phyloP scores from a whole-genome alignment of 2,329 filamentous ascomycete species.

The Aspergillus transmontanensis region DNA sequence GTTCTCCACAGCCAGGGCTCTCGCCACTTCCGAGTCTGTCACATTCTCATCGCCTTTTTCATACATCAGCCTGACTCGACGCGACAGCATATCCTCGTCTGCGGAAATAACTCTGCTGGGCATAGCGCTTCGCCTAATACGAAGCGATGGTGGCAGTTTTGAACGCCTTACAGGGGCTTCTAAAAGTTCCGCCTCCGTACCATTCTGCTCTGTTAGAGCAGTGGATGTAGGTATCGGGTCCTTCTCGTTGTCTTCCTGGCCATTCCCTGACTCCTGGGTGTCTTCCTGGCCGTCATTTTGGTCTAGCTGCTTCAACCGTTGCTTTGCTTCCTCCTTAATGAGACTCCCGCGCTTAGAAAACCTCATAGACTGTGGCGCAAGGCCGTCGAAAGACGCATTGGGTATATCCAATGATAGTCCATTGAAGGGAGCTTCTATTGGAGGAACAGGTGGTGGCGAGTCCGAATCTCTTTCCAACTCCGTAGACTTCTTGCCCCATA shows the following conservation, averaged over 20 bases:
- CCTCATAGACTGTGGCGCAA: slow-evolving; percentile 54
- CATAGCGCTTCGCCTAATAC: slow-evolving; percentile 38
- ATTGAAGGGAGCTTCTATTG: slow-evolving; percentile 44
- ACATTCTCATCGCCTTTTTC: slow-evolving; percentile 61
- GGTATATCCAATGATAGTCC: slow-evolving; percentile 60
- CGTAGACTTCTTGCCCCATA: slow-evolving; percentile 36
- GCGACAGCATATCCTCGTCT: slow-evolving; percentile 65
- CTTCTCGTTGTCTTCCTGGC: slow-evolving; percentile 9
- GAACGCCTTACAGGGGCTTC: slow-evolving; percentile 29
- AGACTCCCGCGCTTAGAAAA: slow-evolving; percentile 65
- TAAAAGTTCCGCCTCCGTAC: slow-evolving; percentile 21
- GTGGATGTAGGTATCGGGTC: slow-evolving; percentile 5
- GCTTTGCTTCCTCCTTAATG: slow-evolving; percentile 52
- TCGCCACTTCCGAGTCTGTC: slow-evolving; percentile 43
- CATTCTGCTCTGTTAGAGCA: slow-evolving; percentile 19
- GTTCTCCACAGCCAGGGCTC: slow-evolving; percentile 40
- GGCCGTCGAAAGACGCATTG: slow-evolving; percentile 54
- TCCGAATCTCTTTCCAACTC: slow-evolving; percentile 36
- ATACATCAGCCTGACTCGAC: slow-evolving; percentile 66
- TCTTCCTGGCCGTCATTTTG: slow-evolving; percentile 19
- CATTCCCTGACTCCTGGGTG: background rate
- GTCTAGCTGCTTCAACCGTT: slow-evolving; percentile 34
- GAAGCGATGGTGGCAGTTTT: slow-evolving; percentile 40
- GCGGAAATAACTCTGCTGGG: slow-evolving; percentile 59
- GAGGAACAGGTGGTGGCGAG: slow-evolving; percentile 36